phyloP scores from a whole-genome alignment of 208 protist species.

The Tetramitus jugosus region DNA sequence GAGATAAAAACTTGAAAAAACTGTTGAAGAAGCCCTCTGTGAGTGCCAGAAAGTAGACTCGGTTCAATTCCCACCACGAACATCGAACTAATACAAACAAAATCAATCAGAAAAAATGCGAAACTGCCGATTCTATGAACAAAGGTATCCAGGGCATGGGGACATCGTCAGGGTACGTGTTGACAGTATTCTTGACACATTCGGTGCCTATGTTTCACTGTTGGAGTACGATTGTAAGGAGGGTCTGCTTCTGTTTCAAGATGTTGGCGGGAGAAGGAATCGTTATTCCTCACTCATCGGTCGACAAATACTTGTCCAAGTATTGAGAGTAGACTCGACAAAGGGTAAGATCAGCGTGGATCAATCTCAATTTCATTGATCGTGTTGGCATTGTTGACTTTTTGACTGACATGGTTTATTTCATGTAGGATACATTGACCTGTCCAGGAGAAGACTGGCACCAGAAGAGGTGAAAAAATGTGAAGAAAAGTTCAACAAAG shows the following conservation, averaged over 20 bases:
- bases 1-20: not conserved
- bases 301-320: slow-evolving; percentile 84
- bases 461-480: slow-evolving; percentile 82
- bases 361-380: too few species aligned
- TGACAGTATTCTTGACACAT: slow-evolving; percentile 76
- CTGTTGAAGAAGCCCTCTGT: not conserved
- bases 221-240: slow-evolving; percentile 98
- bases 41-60: too few species aligned
- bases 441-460: slow-evolving; percentile 59
- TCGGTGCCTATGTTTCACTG: slow-evolving; percentile 80
- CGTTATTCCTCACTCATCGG: slow-evolving; percentile 95
- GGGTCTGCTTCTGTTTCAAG: slow-evolving; percentile 95
- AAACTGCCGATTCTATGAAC: slow-evolving; percentile 76
- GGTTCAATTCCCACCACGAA: too few species aligned
- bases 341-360: too few species aligned
- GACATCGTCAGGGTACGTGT: slow-evolving; percentile 95
- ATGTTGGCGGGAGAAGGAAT: slow-evolving; percentile 92
- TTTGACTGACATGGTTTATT: slow-evolving; percentile 96
- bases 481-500: slow-evolving; percentile 86
- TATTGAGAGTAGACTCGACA: slow-evolving; percentile 95
- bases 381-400: too few species aligned
- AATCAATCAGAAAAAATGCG: too few species aligned
- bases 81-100: too few species aligned
- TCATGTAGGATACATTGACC: slow-evolving; percentile 65
- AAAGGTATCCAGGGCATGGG: slow-evolving; percentile 83